Evolutionary conservation across 345 rosid species (phyloP).

Genomic region (Citrus reticulata): DNA sequence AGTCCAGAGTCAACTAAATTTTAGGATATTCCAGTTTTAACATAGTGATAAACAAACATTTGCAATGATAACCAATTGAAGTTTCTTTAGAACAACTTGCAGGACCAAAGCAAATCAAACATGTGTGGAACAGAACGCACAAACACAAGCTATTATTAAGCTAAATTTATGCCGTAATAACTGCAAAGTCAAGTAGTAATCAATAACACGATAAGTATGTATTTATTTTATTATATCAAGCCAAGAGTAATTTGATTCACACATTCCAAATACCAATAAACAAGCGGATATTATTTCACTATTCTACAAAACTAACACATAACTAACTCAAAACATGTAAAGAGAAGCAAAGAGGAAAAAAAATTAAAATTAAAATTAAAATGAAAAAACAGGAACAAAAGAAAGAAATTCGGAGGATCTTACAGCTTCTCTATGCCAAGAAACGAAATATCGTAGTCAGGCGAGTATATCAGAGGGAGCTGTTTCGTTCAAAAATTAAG

Average conservation of each 20-base stretch:
- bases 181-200: not conserved
- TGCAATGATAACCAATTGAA: not conserved
- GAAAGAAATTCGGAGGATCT: slow-evolving; percentile 15
- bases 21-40: not conserved
- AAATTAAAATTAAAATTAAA: not conserved
- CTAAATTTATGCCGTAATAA: not conserved
- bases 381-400: too few species aligned
- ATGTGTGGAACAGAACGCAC: not conserved
- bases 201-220: not conserved
- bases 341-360: not conserved
- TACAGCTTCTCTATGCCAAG: slow-evolving; percentile 90
- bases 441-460: slow-evolving; percentile 68
- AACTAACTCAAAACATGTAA: not conserved
- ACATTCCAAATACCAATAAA: not conserved
- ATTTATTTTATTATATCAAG: not conserved
- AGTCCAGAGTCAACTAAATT: not conserved
- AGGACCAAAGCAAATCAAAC: too few species aligned
- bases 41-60: not conserved
- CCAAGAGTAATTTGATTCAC: not conserved
- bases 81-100: too few species aligned
- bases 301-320: not conserved
- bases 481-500: slow-evolving; percentile 19
- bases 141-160: not conserved
- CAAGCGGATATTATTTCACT: not conserved
- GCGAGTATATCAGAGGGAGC: slow-evolving; percentile 81